Conservation (phyloP, 2,329 filamentous ascomycete genomes). For the Penicillium sp. region DNA sequence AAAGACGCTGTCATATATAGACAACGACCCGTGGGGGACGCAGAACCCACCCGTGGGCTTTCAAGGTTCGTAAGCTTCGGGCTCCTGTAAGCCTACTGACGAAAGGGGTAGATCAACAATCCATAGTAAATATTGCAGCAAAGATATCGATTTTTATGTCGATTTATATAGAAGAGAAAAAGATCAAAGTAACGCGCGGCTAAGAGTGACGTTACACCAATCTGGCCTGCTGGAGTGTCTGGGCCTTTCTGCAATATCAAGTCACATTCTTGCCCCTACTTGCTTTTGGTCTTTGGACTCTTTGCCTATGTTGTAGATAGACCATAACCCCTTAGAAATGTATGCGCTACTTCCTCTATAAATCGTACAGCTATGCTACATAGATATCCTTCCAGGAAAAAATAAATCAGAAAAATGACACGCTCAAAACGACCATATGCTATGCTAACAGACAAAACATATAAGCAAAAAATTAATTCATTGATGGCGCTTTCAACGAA, state of each 20-base stretch:
- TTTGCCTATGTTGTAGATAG: background rate
- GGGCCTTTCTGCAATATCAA: constrained; percentile 1
- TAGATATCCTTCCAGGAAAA: constrained; percentile 12
- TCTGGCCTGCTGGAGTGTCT: background rate
- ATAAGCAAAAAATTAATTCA: background rate
- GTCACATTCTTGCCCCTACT: constrained; percentile 6
- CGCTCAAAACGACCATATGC: constrained; percentile 14
- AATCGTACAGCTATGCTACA: constrained; percentile 20
- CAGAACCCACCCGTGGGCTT: constrained; percentile 5
- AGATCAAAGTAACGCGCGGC: constrained; percentile 4
- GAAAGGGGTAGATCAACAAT: background rate
- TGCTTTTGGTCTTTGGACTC: background rate
- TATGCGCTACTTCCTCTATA: background rate
- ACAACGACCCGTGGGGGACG: constrained; percentile 14
- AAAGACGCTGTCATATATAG: constrained; percentile 20
- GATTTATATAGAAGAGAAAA: background rate
- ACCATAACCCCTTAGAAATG: background rate
- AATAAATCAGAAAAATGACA: constrained; percentile 5
- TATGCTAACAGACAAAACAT: constrained; percentile 11
- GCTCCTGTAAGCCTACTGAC: background rate
- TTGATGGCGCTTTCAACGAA: constrained; percentile 19
- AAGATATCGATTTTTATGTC: background rate
- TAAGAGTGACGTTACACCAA: constrained; percentile 7
- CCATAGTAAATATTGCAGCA: background rate
- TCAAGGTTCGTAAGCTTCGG: background rate